Conservation (phyloP, 1,139 yeast species). For the Meyerozyma guilliermondii region DNA sequence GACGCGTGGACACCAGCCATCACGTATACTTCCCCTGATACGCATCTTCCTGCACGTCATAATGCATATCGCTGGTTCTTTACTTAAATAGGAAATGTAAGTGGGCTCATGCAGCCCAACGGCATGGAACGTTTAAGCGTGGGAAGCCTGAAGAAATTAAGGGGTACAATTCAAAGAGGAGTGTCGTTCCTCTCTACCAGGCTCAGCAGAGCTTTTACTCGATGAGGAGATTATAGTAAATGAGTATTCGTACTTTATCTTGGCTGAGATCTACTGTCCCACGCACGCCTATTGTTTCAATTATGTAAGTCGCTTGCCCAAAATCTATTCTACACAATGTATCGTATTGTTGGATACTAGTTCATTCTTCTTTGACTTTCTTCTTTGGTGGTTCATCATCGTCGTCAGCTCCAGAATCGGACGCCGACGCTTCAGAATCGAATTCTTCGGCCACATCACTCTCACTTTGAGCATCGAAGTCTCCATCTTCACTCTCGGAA, state of each 20-base stretch:
- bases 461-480: conserved; percentile 56
- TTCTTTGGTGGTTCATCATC: conserved; percentile 42
- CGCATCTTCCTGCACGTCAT: not conserved
- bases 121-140: too few species aligned
- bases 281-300: too few species aligned
- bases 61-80: conserved; percentile 2
- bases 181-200: not conserved
- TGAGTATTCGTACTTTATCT: too few species aligned
- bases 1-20: conserved; percentile 1
- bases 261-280: too few species aligned
- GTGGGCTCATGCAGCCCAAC: not conserved
- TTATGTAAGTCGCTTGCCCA: too few species aligned
- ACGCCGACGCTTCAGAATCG: conserved; percentile 62
- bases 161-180: not conserved
- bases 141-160: too few species aligned
- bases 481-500: conserved; percentile 65
- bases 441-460: conserved; percentile 84
- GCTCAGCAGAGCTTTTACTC: too few species aligned
- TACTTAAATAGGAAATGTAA: conserved; percentile 2
- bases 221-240: too few species aligned
- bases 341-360: not conserved
- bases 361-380: conserved; percentile 31
- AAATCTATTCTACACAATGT: not conserved
- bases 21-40: not conserved
- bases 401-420: conserved; percentile 33